Evolutionary conservation across 179 eudicot species (phyloP).

Genomic region (Drosera spatulata): DNA sequence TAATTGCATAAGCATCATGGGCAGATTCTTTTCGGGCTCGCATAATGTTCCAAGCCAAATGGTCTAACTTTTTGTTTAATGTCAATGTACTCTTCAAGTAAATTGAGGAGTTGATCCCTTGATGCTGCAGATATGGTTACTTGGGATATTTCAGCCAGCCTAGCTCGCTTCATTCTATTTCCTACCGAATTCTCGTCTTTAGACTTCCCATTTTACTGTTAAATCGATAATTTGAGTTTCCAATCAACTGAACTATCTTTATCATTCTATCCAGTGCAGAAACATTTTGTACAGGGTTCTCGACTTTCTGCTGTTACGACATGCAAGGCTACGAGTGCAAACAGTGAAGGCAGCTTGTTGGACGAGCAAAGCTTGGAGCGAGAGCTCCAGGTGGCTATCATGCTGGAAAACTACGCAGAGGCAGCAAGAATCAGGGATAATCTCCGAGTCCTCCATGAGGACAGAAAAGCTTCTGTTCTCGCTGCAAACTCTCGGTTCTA

Average conservation of each 20-base stretch:
- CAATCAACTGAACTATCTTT: not conserved
- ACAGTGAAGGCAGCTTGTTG: constrained; percentile 63
- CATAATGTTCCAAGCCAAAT: no score
- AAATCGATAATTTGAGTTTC: no score
- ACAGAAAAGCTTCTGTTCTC: constrained; percentile 66
- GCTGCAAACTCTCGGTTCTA: constrained; percentile 80
- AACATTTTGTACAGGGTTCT: constrained; percentile 20
- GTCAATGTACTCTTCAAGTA: no score
- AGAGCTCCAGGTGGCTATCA: constrained; percentile 38
- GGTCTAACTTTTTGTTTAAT: no score
- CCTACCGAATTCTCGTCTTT: no score
- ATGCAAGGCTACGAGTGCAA: constrained; percentile 55
- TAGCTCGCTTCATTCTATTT: no score
- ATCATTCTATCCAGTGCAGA: constrained; percentile 49
- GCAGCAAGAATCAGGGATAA: constrained; percentile 94
- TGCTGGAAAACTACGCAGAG: constrained; percentile 70
- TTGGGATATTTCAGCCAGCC: no score
- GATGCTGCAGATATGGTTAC: no score
- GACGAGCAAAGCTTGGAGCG: constrained; percentile 27
- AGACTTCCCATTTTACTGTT: no score
- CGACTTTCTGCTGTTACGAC: constrained; percentile 18
- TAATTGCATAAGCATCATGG: no score
- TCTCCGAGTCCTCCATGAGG: constrained; percentile 59
- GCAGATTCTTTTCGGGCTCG: no score
- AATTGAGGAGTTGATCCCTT: no score